These are phyloP conservation scores for Ogataea zsoltii DNA, from an alignment of 805 yeast species.

Conservation along the genomic window DNA sequence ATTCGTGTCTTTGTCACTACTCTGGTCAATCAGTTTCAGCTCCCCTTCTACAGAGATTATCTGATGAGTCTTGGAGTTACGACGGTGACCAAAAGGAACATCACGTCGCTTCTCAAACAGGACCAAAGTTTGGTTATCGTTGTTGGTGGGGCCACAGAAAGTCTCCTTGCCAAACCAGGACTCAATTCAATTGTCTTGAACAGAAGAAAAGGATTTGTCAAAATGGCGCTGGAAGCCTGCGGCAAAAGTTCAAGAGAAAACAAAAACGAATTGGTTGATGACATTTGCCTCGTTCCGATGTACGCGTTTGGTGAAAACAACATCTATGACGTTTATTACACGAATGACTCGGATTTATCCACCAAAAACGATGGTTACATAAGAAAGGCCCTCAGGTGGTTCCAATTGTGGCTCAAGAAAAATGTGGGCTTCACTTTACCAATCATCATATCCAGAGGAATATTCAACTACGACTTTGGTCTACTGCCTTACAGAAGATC, in stretches of 20 bases:
- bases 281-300: constrained; percentile 80
- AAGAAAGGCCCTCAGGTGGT: constrained; percentile 43
- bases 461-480: constrained; percentile 91
- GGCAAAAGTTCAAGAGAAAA: constrained; percentile 13
- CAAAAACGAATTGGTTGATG: constrained; percentile 42
- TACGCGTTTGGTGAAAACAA: constrained; percentile 89
- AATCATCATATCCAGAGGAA: constrained; percentile 86
- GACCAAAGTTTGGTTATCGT: constrained; percentile 84
- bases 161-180: constrained; percentile 64
- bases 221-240: constrained; percentile 68
- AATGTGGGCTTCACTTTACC: constrained; percentile 85
- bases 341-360: constrained; percentile 22
- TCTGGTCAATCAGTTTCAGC: constrained; percentile 72
- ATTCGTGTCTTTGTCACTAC: constrained; percentile 80
- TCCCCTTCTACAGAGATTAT: constrained; percentile 89
- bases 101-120: constrained; percentile 59
- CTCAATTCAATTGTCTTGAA: constrained; percentile 69
- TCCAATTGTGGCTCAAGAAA: constrained; percentile 74
- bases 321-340: constrained; percentile 44
- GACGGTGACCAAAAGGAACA: constrained; percentile 76
- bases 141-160: constrained; percentile 95
- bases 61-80: constrained; percentile 78
- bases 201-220: constrained; percentile 85
- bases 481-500: constrained; percentile 82
- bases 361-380: constrained; percentile 27